phyloP scores from a whole-genome alignment of 1,284 basidiomycete species.

The Lentinula novae-zelandiae region DNA sequence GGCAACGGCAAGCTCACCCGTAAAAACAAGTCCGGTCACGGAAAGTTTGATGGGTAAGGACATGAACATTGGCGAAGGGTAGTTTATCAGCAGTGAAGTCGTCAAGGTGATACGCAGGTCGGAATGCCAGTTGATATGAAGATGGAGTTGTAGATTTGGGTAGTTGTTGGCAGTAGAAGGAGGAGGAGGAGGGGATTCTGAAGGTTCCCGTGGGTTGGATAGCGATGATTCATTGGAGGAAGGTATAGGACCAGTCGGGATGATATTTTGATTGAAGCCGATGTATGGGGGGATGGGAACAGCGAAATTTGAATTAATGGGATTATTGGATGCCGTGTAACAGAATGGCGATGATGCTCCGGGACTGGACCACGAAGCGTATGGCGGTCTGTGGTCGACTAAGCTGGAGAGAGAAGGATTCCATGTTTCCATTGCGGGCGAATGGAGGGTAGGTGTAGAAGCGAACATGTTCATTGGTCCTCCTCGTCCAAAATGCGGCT shows the following conservation, averaged over 20 bases:
- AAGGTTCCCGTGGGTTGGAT: conserved; percentile 24
- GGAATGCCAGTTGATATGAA: conserved; percentile 73
- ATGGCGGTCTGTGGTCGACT: conserved; percentile 29
- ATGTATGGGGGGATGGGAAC: neutral
- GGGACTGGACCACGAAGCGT: conserved; percentile 25
- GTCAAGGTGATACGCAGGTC: conserved; percentile 79
- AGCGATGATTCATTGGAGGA: neutral
- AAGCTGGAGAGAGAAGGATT: conserved; percentile 28
- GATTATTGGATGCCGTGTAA: conserved; percentile 28
- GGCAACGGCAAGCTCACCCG: conserved; percentile 85
- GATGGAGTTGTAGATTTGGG: conserved; percentile 74
- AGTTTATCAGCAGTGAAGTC: conserved; percentile 95
- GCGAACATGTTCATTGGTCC: conserved; percentile 55
- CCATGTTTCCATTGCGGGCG: conserved; percentile 34
- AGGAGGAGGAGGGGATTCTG: conserved; percentile 26
- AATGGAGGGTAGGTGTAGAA: conserved; percentile 39
- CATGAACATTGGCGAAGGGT: conserved; percentile 95
- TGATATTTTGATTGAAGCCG: neutral
- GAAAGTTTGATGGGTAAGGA: conserved; percentile 90
- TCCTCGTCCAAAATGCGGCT: conserved; percentile 58
- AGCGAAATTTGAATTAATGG: neutral
- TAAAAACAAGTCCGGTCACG: conserved; percentile 85
- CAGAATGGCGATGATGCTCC: conserved; percentile 31
- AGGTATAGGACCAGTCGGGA: neutral
- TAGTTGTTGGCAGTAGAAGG: conserved; percentile 24